Conservation (phyloP, 2,329 filamentous ascomycete genomes). For the Tolypocladium guangdongense region DNA sequence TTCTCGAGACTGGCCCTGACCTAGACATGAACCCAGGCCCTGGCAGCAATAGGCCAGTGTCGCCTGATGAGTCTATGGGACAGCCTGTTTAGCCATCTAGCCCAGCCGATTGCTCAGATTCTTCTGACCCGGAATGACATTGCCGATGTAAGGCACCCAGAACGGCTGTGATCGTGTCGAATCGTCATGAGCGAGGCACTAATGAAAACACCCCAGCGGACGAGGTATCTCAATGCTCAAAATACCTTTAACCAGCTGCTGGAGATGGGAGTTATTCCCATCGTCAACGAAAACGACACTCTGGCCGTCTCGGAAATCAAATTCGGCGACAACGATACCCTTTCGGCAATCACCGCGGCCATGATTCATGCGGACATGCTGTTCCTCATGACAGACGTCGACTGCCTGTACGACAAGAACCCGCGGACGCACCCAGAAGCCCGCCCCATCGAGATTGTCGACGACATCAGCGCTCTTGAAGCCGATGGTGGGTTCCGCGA, state of each 20-base stretch:
- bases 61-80: constrained; percentile 94
- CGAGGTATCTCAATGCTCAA: constrained; percentile 91
- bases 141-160: constrained; percentile 56
- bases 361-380: constrained; percentile 96
- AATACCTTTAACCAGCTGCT: constrained; percentile 87
- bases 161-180: not conserved
- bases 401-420: constrained; percentile 95
- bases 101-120: constrained; percentile 89
- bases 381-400: constrained; percentile 98
- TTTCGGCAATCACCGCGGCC: constrained; percentile 90
- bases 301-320: constrained; percentile 96
- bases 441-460: constrained; percentile 80
- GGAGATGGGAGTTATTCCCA: constrained; percentile 92
- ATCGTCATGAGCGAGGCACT: constrained; percentile 2
- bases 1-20: not conserved
- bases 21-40: constrained; percentile 39
- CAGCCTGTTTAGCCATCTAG: constrained; percentile 74
- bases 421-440: constrained; percentile 78
- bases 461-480: constrained; percentile 71
- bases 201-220: constrained; percentile 42
- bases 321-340: constrained; percentile 96
- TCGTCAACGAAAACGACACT: constrained; percentile 98
- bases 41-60: constrained; percentile 94
- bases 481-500: constrained; percentile 53
- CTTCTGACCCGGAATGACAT: constrained; percentile 93